A percentile compares a stretch with the other conserved stretches of the same genome.
Conservation (phyloP, 768 basidiomycete genomes). For the Mycena vulgaris region DNA sequence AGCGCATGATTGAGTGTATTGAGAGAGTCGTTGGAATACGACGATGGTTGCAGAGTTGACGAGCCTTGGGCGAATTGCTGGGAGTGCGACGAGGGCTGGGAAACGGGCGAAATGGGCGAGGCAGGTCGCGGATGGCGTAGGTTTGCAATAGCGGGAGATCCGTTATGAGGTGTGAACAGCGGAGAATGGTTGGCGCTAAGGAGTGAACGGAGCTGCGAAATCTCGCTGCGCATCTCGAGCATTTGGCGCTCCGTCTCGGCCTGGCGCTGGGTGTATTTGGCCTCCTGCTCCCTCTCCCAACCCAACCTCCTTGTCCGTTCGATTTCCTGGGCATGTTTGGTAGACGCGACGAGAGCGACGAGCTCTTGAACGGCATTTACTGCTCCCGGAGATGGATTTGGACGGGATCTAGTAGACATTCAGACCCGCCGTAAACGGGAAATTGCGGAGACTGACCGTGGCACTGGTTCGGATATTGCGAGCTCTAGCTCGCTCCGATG, state of each 20-base stretch:
- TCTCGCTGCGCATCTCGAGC: slow-evolving; percentile 68
- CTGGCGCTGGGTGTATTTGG: slow-evolving; percentile 66
- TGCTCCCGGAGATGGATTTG: slow-evolving; percentile 53
- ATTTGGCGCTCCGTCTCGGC: slow-evolving; percentile 74
- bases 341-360: slow-evolving; percentile 69
- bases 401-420: slow-evolving; percentile 37
- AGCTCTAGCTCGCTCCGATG: slow-evolving; percentile 78
- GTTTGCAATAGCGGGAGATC: slow-evolving; percentile 49
- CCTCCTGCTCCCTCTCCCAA: slow-evolving; percentile 84
- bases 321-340: slow-evolving; percentile 71
- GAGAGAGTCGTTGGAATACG: background rate
- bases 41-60: slow-evolving; percentile 36
- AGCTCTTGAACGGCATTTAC: slow-evolving; percentile 72
- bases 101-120: slow-evolving; percentile 57
- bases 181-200: slow-evolving; percentile 46
- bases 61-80: slow-evolving; percentile 58
- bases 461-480: slow-evolving; percentile 65
- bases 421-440: slow-evolving; percentile 2
- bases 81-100: slow-evolving; percentile 48
- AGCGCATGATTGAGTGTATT: slow-evolving; percentile 41
- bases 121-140: slow-evolving; percentile 46
- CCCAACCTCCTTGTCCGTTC: slow-evolving; percentile 71
- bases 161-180: slow-evolving; percentile 36
- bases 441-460: slow-evolving; percentile 52
- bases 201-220: slow-evolving; percentile 61